Percentiles rank a stretch among this genome's conserved stretches.
Conservation (phyloP, 805 yeast species). For the Phaffomyces antillensis region DNA sequence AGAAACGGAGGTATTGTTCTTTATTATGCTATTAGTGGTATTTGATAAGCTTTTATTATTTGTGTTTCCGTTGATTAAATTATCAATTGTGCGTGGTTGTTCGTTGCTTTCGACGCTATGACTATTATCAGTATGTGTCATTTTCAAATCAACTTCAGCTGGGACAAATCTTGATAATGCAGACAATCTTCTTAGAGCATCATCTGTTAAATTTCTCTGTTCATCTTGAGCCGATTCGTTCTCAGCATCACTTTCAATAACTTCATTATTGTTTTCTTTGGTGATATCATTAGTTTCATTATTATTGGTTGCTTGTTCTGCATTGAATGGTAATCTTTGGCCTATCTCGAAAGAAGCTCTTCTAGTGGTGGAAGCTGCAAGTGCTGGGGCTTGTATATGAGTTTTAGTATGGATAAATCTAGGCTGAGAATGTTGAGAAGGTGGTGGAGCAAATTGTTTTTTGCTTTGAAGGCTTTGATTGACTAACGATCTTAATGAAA, state of each 20-base stretch:
- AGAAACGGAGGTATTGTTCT: background rate
- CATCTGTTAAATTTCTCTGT: constrained; percentile 31
- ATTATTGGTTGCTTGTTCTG: constrained; percentile 18
- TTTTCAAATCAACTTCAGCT: constrained; percentile 21
- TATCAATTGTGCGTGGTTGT: background rate
- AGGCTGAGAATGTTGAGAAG: constrained; percentile 12
- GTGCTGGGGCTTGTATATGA: constrained; percentile 36
- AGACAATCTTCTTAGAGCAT: constrained; percentile 32
- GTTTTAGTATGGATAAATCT: constrained; percentile 26
- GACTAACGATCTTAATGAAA: constrained; percentile 48
- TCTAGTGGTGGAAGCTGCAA: constrained; percentile 28
- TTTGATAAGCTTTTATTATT: background rate
- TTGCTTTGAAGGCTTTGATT: constrained; percentile 10
- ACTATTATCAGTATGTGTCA: constrained; percentile 2
- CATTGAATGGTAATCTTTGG: constrained; percentile 28
- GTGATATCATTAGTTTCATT: constrained; percentile 9
- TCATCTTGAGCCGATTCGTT: constrained; percentile 23
- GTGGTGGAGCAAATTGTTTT: constrained; percentile 10
- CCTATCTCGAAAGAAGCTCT: constrained; percentile 26
- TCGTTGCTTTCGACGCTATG: constrained; percentile 5
- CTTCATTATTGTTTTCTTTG: constrained; percentile 5
- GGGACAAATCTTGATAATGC: constrained; percentile 22
- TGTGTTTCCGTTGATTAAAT: background rate
- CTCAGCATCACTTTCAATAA: constrained; percentile 21
- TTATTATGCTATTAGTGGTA: background rate